These are phyloP conservation scores for Sugiyamaella grinbergsii DNA, from an alignment of 1,139 yeast species.

Conservation along the genomic window DNA sequence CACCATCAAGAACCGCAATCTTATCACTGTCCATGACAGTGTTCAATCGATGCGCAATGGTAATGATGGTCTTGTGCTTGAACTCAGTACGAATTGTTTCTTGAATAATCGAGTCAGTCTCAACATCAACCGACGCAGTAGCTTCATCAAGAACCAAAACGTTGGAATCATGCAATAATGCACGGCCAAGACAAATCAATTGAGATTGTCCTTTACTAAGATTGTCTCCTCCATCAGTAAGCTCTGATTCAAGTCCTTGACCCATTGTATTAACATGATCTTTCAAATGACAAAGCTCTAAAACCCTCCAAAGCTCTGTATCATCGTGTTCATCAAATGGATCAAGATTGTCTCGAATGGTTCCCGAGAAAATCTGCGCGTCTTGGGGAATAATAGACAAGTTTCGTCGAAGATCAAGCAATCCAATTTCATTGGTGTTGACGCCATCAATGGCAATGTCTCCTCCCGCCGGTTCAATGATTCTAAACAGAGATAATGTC, in stretches of 20 bases:
- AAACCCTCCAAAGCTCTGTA: constrained; percentile 59
- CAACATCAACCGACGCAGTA: constrained; percentile 80
- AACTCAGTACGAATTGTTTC: constrained; percentile 68
- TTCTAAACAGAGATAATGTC: constrained; percentile 67
- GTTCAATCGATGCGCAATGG: constrained; percentile 80
- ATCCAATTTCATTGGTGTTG: constrained; percentile 57
- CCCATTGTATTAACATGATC: constrained; percentile 49
- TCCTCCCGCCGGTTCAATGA: constrained; percentile 65
- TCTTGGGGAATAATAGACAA: constrained; percentile 74
- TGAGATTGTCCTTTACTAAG: constrained; percentile 78
- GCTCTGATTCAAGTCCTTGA: constrained; percentile 37
- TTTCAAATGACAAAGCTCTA: constrained; percentile 76
- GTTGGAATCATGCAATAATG: constrained; percentile 61
- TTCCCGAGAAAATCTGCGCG: constrained; percentile 66
- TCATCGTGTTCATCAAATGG: constrained; percentile 56
- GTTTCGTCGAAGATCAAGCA: constrained; percentile 56
- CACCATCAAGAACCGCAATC: constrained; percentile 66
- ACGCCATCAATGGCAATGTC: constrained; percentile 56
- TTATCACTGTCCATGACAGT: constrained; percentile 79
- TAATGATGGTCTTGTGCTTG: constrained; percentile 64
- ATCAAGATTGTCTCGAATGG: constrained; percentile 63
- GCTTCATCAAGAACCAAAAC: constrained; percentile 77
- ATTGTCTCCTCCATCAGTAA: constrained; percentile 61
- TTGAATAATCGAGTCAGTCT: constrained; percentile 74
- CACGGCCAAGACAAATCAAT: constrained; percentile 71